These are phyloP conservation scores for Typha latifolia DNA, from an alignment of 176 grass and related monocot species.

Conservation along the genomic window DNA sequence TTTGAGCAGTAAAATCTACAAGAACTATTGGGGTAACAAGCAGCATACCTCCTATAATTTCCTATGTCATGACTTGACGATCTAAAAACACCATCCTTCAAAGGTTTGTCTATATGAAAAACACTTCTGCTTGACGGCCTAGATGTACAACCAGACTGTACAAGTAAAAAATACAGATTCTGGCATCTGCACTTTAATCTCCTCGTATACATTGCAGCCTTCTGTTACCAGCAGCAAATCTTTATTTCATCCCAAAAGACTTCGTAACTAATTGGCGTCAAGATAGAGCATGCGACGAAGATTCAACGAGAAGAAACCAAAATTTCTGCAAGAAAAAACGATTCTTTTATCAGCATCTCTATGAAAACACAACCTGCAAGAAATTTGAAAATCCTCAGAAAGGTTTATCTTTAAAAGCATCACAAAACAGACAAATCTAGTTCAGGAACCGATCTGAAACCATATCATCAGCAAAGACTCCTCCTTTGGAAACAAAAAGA, in stretches of 20 bases:
- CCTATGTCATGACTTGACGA: neutral
- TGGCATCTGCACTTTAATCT: neutral
- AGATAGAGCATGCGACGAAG: too few species aligned
- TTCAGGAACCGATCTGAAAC: too few species aligned
- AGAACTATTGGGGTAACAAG: neutral
- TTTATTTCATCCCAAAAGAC: neutral
- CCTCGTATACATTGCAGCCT: neutral
- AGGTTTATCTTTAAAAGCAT: too few species aligned
- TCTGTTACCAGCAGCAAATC: neutral
- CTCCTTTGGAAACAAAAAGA: too few species aligned
- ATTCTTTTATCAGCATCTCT: too few species aligned
- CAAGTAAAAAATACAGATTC: neutral
- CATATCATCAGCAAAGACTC: too few species aligned
- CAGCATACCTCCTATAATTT: neutral
- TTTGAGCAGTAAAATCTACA: constrained; percentile 67
- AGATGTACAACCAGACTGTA: neutral
- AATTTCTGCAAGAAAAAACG: too few species aligned
- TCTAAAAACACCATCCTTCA: neutral
- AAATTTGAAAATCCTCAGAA: too few species aligned
- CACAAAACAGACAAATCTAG: too few species aligned
- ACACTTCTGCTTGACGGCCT: neutral
- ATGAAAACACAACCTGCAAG: too few species aligned
- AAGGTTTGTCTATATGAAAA: neutral
- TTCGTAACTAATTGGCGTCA: too few species aligned
- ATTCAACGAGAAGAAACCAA: too few species aligned